Evolutionary conservation across 768 basidiomycete genomes (phyloP), one percentile per base, ranked within the genome.

Genomic region (Boletus patriciae): DNA sequence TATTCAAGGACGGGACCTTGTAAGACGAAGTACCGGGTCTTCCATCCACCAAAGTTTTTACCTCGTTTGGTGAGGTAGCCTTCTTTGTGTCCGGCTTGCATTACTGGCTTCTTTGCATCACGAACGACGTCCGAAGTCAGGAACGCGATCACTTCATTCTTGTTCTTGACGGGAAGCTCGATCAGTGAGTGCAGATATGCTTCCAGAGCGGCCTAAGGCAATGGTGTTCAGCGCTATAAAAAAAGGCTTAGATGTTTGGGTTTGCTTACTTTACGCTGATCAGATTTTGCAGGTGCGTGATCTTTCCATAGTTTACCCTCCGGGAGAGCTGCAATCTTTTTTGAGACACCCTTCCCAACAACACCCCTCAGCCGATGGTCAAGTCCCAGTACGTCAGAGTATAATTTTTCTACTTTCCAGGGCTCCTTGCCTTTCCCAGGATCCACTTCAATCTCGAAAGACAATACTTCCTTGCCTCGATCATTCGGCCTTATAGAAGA

Each of bases 1-100:
- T 98, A 99, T 67, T 96, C 92, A 49, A 98, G 79, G 2, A 89
- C 82, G 4, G 92, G 87, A 0, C 95, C 94, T 71, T 92, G 88
- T 25, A 98, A 78, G 9, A 98, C 93, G 66, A 98, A 98, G 73
- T 87, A 99, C 42, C 97, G 82, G 25, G 93, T 93, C 69, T 96
- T 95, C 96, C 93, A 95, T 3, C 96, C 94, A 44, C 97, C 97
- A 74, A 98, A 98, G 67, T 93, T 97, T 77, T 98, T 94, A 21
- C 95, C 95, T 55, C 94, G 82, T 75, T 98, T 98, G 19, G 96
- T 98, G 36, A 97, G 77, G 70, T 96, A 96, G 16, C 95, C 96
- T 72, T 96, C 92, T 73, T 96, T 97, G 75, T 94, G 86, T 27
- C 90, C 90, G 2, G 80, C 80, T 67, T 90, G 88, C 76, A 83